A percentile compares a stretch with the other conserved stretches of the same genome.
These are phyloP conservation scores for Starmerella riodocensis DNA, from an alignment of 805 yeast species.

Conservation along the genomic window DNA sequence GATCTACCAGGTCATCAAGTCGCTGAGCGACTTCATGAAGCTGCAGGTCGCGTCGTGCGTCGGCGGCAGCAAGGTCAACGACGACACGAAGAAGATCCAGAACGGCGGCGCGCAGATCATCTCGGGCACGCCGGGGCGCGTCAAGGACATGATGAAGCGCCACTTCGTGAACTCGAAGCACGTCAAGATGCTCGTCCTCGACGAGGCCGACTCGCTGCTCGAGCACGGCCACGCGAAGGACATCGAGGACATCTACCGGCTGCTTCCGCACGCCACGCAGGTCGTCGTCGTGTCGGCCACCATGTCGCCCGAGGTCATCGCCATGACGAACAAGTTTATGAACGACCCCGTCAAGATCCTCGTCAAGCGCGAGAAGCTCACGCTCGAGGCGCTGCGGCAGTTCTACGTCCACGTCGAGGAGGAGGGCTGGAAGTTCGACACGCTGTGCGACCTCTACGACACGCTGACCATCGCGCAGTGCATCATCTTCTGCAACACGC, in stretches of 20 bases:
- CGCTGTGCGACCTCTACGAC: conserved; percentile 88
- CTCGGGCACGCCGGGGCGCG: conserved; percentile 97
- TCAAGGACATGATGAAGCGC: conserved; percentile 78
- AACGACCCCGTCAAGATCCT: conserved; percentile 85
- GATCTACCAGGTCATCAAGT: conserved; percentile 74
- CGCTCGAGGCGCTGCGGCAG: conserved; percentile 90
- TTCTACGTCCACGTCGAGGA: conserved; percentile 80
- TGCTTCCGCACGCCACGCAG: conserved; percentile 73
- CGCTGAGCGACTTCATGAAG: conserved; percentile 79
- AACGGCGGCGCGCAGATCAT: conserved; percentile 77
- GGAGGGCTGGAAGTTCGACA: conserved; percentile 90
- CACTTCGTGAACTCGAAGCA: conserved; percentile 59
- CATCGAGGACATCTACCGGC: conserved; percentile 79
- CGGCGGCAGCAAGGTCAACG: conserved; percentile 79
- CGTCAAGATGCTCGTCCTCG: conserved; percentile 77
- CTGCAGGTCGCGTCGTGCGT: conserved; percentile 81
- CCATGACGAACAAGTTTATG: conserved; percentile 83
- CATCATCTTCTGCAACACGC: conserved; percentile 94
- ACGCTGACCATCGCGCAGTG: conserved; percentile 93
- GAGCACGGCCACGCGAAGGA: conserved; percentile 91
- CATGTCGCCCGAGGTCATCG: conserved; percentile 79
- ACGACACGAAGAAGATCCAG: conserved; percentile 57
- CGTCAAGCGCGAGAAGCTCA: conserved; percentile 87
- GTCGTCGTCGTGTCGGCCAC: conserved; percentile 94
- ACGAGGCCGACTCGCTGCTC: conserved; percentile 93